A percentile compares a stretch with the other conserved stretches of the same genome.
Conservation (phyloP, 148 eudicot species). For the Tetragonia tetragonoides region DNA sequence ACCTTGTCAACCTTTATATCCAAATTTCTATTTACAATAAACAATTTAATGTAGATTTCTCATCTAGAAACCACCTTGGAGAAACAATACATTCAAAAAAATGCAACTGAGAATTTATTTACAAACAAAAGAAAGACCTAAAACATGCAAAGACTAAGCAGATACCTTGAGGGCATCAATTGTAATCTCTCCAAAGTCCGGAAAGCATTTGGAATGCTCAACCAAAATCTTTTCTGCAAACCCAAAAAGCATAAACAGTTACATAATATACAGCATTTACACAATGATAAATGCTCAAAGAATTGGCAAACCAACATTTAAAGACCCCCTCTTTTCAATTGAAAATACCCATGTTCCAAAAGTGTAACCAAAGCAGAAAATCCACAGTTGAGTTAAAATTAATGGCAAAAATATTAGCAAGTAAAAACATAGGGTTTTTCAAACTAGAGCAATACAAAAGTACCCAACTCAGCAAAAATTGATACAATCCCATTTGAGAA, state of each 20-base stretch:
- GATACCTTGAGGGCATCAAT: constrained; percentile 58
- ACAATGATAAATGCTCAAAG: neutral
- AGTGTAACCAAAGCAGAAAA: neutral
- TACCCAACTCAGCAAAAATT: neutral
- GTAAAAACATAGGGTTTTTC: neutral
- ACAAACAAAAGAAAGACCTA: constrained; percentile 7
- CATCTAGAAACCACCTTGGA: neutral
- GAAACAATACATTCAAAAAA: neutral
- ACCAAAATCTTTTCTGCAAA: constrained; percentile 44
- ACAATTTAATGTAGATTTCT: neutral
- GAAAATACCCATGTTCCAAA: neutral
- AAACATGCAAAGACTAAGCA: constrained; percentile 9
- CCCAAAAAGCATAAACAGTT: constrained; percentile 5
- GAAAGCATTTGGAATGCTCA: constrained; percentile 59
- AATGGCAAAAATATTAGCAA: neutral
- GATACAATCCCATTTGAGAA: neutral
- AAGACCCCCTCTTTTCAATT: neutral
- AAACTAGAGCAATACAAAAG: too few species aligned
- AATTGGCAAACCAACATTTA: neutral
- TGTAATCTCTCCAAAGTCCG: constrained; percentile 44
- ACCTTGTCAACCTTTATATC: neutral
- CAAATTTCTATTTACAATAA: neutral
- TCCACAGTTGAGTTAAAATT: neutral
- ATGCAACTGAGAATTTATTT: neutral
- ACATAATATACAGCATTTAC: neutral